Evolutionary conservation across 2,329 filamentous ascomycete species (phyloP).

Genomic region (Colletotrichum sublineola): DNA sequence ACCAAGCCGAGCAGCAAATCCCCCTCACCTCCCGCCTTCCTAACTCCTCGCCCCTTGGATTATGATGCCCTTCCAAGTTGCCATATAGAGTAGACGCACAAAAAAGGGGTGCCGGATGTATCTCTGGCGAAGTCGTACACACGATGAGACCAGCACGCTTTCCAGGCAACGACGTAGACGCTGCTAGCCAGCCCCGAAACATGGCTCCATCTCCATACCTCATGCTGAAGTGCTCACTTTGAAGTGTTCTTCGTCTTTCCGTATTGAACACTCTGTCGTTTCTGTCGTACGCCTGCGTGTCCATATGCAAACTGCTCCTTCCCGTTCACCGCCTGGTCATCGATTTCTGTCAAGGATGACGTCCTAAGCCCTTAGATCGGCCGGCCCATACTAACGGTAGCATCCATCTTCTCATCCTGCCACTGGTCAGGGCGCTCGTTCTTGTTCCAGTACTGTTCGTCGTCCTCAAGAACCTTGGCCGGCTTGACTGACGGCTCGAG

Average conservation of each 20-base stretch:
- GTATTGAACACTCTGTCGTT: conserved; percentile 8
- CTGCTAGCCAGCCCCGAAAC: background rate
- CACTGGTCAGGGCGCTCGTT: conserved; percentile 35
- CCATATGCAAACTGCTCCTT: background rate
- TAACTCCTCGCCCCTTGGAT: background rate
- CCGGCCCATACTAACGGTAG: conserved; percentile 24
- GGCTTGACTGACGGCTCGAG: conserved; percentile 29
- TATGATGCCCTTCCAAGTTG: background rate
- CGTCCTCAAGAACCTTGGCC: conserved; percentile 39
- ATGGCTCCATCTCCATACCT: conserved; percentile 1
- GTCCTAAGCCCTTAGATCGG: conserved; percentile 13
- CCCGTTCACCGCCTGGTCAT: too few relatives aligned
- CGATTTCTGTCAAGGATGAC: background rate
- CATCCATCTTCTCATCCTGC: conserved; percentile 41
- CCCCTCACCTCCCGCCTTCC: background rate
- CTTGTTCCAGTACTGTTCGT: conserved; percentile 43
- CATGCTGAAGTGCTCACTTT: background rate
- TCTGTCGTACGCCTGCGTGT: conserved; percentile 3
- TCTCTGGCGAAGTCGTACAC: background rate
- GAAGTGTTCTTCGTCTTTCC: background rate
- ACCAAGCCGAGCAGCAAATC: background rate
- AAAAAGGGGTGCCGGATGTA: background rate
- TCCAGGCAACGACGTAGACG: background rate
- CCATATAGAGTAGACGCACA: background rate
- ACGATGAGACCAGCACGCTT: background rate